Percentiles rank a stretch among this genome's conserved stretches.
Evolutionary conservation across 1,139 yeast genomes (phyloP).

Genomic region (Meyerozyma carpophila): DNA sequence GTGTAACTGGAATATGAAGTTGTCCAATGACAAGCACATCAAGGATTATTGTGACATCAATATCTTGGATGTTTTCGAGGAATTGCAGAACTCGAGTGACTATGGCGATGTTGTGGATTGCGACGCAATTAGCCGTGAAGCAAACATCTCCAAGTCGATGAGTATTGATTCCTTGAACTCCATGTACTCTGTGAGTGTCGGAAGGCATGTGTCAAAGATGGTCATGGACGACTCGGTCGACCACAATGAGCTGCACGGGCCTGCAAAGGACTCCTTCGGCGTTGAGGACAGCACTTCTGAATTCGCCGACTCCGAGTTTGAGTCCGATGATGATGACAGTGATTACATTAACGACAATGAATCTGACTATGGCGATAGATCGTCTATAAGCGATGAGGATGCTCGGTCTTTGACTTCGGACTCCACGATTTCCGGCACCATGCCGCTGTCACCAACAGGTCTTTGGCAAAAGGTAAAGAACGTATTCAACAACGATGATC

Average conservation of each 20-base stretch:
- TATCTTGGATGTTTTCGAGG: slow-evolving; percentile 51
- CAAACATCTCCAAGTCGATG: slow-evolving; percentile 20
- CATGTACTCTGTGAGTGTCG: slow-evolving; percentile 33
- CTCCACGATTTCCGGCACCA: slow-evolving; percentile 7
- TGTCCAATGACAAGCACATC: slow-evolving; percentile 53
- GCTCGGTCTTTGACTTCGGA: slow-evolving; percentile 9
- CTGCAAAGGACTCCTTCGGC: slow-evolving; percentile 7
- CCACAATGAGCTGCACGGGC: neutral
- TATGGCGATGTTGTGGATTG: slow-evolving; percentile 8
- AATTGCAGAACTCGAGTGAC: slow-evolving; percentile 14
- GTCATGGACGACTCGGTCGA: slow-evolving; percentile 19
- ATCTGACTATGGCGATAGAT: slow-evolving; percentile 7
- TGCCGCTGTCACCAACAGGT: slow-evolving; percentile 14
- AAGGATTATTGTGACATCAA: slow-evolving; percentile 57
- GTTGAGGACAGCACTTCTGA: slow-evolving; percentile 26
- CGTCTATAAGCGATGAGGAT: slow-evolving; percentile 10
- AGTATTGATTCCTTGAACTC: slow-evolving; percentile 39
- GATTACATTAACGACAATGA: slow-evolving; percentile 15
- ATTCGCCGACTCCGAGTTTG: slow-evolving; percentile 41
- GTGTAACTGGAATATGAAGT: slow-evolving; percentile 55
- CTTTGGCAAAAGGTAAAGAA: slow-evolving; percentile 62
- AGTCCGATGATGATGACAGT: slow-evolving; percentile 18
- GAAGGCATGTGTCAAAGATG: slow-evolving; percentile 41
- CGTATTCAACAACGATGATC: slow-evolving; percentile 42
- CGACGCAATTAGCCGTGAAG: slow-evolving; percentile 13